These are phyloP conservation scores for Colletotrichum gloeosporioides DNA, from an alignment of 2,329 filamentous ascomycete genomes.

Conservation along the genomic window DNA sequence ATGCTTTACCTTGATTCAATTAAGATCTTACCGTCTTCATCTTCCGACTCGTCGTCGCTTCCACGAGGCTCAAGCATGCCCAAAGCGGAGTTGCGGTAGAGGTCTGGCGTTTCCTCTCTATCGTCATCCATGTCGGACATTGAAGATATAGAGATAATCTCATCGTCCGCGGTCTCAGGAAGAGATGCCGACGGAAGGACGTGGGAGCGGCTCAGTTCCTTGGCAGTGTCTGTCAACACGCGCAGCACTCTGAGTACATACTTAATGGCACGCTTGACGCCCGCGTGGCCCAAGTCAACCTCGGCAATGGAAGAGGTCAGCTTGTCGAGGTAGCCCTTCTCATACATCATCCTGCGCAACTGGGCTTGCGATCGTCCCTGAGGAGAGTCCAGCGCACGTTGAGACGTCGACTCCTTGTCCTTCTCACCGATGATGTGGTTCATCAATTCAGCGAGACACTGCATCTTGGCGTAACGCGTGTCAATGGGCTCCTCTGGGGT, in stretches of 20 bases:
- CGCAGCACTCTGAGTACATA: slow-evolving; percentile 92
- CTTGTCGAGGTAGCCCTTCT: slow-evolving; percentile 92
- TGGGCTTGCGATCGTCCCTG: slow-evolving; percentile 74
- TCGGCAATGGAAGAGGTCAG: slow-evolving; percentile 93
- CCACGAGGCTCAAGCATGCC: slow-evolving; percentile 90
- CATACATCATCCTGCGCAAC: slow-evolving; percentile 94
- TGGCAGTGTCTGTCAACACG: slow-evolving; percentile 84
- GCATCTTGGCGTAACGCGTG: slow-evolving; percentile 83
- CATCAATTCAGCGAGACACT: slow-evolving; percentile 90
- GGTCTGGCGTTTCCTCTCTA: slow-evolving; percentile 92
- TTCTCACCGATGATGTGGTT: slow-evolving; percentile 87
- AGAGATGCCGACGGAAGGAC: slow-evolving; percentile 72
- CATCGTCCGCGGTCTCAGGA: slow-evolving; percentile 78
- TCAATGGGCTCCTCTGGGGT: slow-evolving; percentile 81
- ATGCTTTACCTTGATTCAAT: background rate
- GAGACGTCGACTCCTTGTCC: slow-evolving; percentile 60
- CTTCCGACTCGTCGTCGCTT: slow-evolving; percentile 82
- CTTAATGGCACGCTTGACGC: slow-evolving; percentile 92
- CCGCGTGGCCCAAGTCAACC: slow-evolving; percentile 92
- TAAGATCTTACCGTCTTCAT: slow-evolving; percentile 62
- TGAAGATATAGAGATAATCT: slow-evolving; percentile 86
- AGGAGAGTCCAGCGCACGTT: slow-evolving; percentile 33
- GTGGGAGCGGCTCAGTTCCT: slow-evolving; percentile 82
- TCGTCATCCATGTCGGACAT: slow-evolving; percentile 87
- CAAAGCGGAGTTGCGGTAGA: slow-evolving; percentile 94